These are phyloP conservation scores for Xylogone sp. DNA, from an alignment of 2,329 filamentous ascomycete species.

Conservation along the genomic window DNA sequence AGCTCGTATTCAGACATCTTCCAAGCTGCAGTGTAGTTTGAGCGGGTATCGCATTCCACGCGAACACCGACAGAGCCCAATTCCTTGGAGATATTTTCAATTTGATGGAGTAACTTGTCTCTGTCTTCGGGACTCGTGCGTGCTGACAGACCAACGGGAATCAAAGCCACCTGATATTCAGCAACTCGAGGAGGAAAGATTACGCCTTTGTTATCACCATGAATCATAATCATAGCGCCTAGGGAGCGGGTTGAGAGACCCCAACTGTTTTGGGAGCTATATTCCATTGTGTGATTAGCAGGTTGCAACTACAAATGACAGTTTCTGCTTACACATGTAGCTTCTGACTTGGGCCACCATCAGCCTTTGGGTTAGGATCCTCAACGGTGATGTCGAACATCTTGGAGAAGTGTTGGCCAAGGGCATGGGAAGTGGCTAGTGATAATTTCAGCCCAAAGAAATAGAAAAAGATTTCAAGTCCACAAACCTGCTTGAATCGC, in stretches of 20 bases:
- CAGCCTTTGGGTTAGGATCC: conserved; percentile 70
- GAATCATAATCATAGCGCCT: conserved; percentile 98
- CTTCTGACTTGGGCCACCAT: conserved; percentile 44
- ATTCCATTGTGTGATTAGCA: no score
- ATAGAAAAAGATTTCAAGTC: no score
- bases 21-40: conserved; percentile 89
- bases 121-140: conserved; percentile 80
- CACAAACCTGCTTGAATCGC: no score
- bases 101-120: conserved; percentile 69
- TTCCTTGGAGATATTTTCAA: conserved; percentile 65
- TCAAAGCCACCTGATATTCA: conserved; percentile 79
- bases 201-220: conserved; percentile 92
- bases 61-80: conserved; percentile 74
- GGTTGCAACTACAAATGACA: no score
- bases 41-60: conserved; percentile 76
- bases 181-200: conserved; percentile 89
- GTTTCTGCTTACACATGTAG: no score
- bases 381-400: conserved; percentile 99
- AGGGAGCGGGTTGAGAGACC: conserved; percentile 95
- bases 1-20: conserved; percentile 99
- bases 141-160: conserved; percentile 90
- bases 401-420: conserved; percentile 97
- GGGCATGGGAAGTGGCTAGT: conserved; percentile 57
- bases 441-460: no score
- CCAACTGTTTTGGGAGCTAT: conserved; percentile 80